A percentile compares a stretch with the other conserved stretches of the same genome.
These are phyloP conservation scores for Entomortierella lignicola DNA, from an alignment of 192 early-diverging fungal genomes.

Conservation along the genomic window DNA sequence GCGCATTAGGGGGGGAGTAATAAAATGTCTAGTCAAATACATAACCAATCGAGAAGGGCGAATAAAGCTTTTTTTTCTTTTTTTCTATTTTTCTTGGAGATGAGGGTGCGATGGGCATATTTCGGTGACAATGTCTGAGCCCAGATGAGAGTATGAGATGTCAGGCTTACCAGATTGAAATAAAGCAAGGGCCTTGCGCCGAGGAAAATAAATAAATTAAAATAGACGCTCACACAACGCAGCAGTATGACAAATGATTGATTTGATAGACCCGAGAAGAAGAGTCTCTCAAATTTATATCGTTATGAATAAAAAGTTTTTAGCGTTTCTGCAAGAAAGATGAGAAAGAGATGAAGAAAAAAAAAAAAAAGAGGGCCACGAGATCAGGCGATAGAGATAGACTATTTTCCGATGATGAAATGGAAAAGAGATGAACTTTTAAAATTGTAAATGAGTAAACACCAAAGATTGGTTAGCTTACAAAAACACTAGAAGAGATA, in stretches of 20 bases:
- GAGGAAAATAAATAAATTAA: slow-evolving; percentile 1
- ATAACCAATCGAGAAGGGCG: neutral
- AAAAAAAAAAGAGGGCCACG: neutral
- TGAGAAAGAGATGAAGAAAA: too few species aligned
- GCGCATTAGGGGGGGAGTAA: neutral
- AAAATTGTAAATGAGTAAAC: neutral
- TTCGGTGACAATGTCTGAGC: neutral
- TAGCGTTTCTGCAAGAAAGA: too few species aligned
- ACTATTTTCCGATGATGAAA: too few species aligned
- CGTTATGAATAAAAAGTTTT: too few species aligned
- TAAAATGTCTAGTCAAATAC: neutral
- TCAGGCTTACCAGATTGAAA: neutral
- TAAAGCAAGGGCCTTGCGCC: neutral
- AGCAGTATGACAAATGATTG: slow-evolving; percentile 1
- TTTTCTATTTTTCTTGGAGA: too few species aligned
- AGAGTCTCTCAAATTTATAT: too few species aligned
- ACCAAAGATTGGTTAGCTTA: neutral
- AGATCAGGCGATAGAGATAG: too few species aligned
- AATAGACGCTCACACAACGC: neutral
- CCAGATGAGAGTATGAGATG: neutral
- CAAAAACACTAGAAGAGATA: neutral
- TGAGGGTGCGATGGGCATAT: too few species aligned
- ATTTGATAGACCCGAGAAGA: neutral
- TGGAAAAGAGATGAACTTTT: too few species aligned
- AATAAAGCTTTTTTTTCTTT: too few species aligned